A percentile compares a stretch with the other conserved stretches of the same genome.
Evolutionary conservation across 2,329 filamentous ascomycete genomes (phyloP).

Genomic region (Fusarium brachygibbosum): DNA sequence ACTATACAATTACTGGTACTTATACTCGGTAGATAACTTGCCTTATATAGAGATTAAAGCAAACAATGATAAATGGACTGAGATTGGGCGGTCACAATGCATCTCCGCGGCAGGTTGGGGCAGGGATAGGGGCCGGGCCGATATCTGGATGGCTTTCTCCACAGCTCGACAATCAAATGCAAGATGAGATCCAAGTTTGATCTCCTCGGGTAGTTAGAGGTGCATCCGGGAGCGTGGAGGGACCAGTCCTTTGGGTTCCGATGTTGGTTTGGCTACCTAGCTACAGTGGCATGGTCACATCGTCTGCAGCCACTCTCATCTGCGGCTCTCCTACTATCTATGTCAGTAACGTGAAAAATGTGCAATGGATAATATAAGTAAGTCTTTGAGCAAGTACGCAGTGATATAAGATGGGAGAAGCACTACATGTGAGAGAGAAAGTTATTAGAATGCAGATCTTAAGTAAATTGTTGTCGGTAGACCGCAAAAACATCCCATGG

Average conservation of each 20-base stretch:
- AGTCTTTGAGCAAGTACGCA: neutral
- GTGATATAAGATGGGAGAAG: neutral
- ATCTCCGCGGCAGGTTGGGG: neutral
- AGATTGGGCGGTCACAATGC: neutral
- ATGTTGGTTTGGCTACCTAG: neutral
- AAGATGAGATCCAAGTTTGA: constrained; percentile 8
- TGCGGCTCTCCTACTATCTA: neutral
- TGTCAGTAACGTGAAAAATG: neutral
- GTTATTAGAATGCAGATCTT: neutral
- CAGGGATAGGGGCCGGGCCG: constrained; percentile 17
- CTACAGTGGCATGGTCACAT: constrained; percentile 4
- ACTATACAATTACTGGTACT: constrained; percentile 72
- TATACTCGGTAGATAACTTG: constrained; percentile 59
- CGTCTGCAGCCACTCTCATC: constrained; percentile 2
- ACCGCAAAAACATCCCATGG: too few species aligned
- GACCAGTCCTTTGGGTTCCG: neutral
- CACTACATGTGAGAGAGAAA: neutral
- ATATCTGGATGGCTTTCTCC: constrained; percentile 8
- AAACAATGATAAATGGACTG: neutral
- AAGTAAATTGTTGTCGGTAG: neutral
- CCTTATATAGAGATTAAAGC: neutral
- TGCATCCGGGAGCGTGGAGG: constrained; percentile 20
- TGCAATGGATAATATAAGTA: too few species aligned
- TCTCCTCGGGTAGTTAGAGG: constrained; percentile 6
- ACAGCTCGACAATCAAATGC: neutral